Evolutionary conservation across 495 filamentous ascomycete species (phyloP).

Genomic region (Glutinoglossum americanum): DNA sequence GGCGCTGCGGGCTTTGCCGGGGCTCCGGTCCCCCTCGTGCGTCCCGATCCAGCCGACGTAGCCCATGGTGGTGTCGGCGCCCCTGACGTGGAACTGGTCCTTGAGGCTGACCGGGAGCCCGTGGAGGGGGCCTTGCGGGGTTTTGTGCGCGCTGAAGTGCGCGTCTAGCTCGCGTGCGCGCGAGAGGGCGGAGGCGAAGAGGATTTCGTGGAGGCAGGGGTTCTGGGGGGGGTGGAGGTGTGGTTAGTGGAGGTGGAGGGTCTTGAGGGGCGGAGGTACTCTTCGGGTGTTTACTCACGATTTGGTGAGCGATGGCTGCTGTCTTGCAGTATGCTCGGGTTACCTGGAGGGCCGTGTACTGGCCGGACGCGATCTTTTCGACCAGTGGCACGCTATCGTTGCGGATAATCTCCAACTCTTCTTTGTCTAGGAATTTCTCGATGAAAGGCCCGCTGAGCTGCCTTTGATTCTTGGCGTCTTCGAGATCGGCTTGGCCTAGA

Average conservation of each 20-base stretch:
- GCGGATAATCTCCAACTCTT: neutral
- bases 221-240: neutral
- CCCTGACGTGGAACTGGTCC: constrained; percentile 49
- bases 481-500: neutral
- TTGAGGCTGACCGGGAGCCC: constrained; percentile 46
- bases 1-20: neutral
- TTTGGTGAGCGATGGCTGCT: constrained; percentile 33
- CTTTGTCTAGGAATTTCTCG: neutral
- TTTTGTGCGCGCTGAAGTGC: constrained; percentile 3
- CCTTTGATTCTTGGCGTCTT: neutral
- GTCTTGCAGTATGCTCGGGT: constrained; percentile 33
- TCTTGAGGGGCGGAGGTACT: too few relatives aligned
- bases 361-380: neutral
- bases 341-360: constrained; percentile 18
- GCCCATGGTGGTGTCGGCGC: constrained; percentile 43
- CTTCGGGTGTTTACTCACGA: constrained; percentile 19
- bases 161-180: neutral
- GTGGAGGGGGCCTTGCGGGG: constrained; percentile 28
- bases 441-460: neutral
- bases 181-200: neutral
- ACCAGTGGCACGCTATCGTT: neutral
- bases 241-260: too few relatives aligned
- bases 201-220: neutral
- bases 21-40: neutral
- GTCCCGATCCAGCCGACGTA: constrained; percentile 18